phyloP scores from a whole-genome alignment of 1,139 yeast genomes.

The Suhomyces chickasaworum region DNA sequence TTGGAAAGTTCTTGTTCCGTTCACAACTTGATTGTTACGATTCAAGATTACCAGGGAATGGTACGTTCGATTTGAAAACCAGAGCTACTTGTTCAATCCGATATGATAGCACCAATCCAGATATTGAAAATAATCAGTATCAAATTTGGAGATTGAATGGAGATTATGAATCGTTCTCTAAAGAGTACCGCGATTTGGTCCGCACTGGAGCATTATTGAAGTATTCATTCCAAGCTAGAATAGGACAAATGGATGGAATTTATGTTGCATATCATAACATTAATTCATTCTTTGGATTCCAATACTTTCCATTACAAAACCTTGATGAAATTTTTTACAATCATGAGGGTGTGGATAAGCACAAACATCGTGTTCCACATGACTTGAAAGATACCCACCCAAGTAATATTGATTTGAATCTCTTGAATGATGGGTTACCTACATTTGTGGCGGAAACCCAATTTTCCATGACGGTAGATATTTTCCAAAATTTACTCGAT shows the following conservation, averaged over 20 bases:
- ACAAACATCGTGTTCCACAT: constrained; percentile 45
- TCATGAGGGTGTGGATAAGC: constrained; percentile 19
- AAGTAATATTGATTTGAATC: constrained; percentile 20
- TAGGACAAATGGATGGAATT: constrained; percentile 97
- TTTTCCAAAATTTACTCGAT: constrained; percentile 58
- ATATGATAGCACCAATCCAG: constrained; percentile 70
- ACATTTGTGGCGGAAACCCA: constrained; percentile 68
- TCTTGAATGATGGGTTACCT: constrained; percentile 38
- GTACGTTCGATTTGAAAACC: constrained; percentile 89
- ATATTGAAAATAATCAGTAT: constrained; percentile 58
- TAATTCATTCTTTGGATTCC: constrained; percentile 81
- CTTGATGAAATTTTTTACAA: constrained; percentile 55
- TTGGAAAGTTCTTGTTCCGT: constrained; percentile 74
- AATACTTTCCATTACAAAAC: constrained; percentile 74
- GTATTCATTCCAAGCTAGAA: constrained; percentile 86
- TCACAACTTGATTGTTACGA: constrained; percentile 91
- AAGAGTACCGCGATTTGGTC: constrained; percentile 76
- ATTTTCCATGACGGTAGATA: constrained; percentile 61
- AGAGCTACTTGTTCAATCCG: constrained; percentile 88
- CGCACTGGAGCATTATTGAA: constrained; percentile 75
- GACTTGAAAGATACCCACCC: constrained; percentile 8
- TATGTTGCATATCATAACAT: constrained; percentile 90
- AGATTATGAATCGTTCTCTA: constrained; percentile 70
- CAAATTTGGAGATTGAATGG: constrained; percentile 66
- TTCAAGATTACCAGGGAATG: constrained; percentile 79